These are phyloP conservation scores for Cladophialophora carrionii DNA, from an alignment of 2,329 filamentous ascomycete species.

Conservation along the genomic window DNA sequence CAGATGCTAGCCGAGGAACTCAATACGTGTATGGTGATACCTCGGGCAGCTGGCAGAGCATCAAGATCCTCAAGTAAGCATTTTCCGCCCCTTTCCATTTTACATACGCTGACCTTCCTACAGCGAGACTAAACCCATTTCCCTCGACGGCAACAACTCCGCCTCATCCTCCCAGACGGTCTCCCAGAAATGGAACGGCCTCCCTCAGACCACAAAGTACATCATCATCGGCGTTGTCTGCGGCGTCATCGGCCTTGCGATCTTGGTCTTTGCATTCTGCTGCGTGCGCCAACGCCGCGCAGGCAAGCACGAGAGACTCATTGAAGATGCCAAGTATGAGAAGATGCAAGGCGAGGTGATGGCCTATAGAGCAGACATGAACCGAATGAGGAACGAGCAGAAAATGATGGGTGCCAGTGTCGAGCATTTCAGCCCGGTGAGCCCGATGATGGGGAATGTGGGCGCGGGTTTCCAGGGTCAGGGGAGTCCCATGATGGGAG, in stretches of 20 bases:
- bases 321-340: constrained; percentile 54
- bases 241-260: constrained; percentile 41
- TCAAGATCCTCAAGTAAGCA: constrained; percentile 51
- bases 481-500: constrained; percentile 29
- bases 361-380: constrained; percentile 39
- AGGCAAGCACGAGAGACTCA: constrained; percentile 54
- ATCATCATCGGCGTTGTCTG: constrained; percentile 50
- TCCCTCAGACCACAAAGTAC: constrained; percentile 54
- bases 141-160: constrained; percentile 38
- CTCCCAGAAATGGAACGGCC: constrained; percentile 48
- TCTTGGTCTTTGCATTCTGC: constrained; percentile 50
- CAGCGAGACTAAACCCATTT: constrained; percentile 33
- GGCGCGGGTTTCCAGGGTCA: constrained; percentile 23
- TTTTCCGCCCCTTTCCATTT: not conserved
- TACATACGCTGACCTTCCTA: constrained; percentile 3
- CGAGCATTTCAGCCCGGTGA: constrained; percentile 14
- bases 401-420: constrained; percentile 21
- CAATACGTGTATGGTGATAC: constrained; percentile 48
- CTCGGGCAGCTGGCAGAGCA: constrained; percentile 49
- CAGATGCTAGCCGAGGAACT: constrained; percentile 46
- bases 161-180: constrained; percentile 31
- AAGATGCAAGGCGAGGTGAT: constrained; percentile 45
- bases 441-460: constrained; percentile 29
- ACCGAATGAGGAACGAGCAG: constrained; percentile 31
- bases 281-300: constrained; percentile 56